Conservation (phyloP, 2,329 filamentous ascomycete species). For the Nakataea oryzae region DNA sequence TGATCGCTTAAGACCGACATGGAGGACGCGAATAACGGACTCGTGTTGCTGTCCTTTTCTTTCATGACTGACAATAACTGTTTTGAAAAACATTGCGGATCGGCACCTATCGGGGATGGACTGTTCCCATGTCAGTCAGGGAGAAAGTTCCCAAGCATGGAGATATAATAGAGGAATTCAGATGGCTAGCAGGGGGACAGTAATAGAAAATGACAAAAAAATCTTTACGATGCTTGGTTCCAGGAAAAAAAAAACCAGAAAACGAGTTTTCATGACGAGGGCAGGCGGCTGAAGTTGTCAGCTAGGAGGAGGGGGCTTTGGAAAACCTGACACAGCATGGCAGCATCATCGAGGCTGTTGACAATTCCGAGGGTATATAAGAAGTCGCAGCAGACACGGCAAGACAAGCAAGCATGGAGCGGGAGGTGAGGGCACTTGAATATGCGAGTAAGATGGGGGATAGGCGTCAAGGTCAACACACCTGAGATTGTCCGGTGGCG, state of each 20-base stretch:
- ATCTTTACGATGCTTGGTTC: background rate
- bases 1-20: conserved; percentile 40
- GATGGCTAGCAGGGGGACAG: background rate
- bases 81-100: conserved; percentile 3
- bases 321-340: background rate
- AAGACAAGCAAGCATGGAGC: background rate
- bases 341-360: background rate
- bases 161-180: background rate
- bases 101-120: background rate
- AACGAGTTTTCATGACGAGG: background rate
- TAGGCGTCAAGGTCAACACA: background rate
- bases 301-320: background rate
- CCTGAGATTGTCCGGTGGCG: background rate
- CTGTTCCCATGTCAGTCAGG: background rate
- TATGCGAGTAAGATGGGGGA: background rate
- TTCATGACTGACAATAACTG: conserved; percentile 4
- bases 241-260: background rate
- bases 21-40: conserved; percentile 40
- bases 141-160: background rate
- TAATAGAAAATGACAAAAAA: background rate
- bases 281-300: background rate
- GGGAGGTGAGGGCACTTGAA: background rate
- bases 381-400: background rate
- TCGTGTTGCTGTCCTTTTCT: conserved; percentile 7
- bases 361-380: background rate